A percentile compares a stretch with the other conserved stretches of the same genome.
Evolutionary conservation across 257 asterid species (phyloP).

Genomic region (Fraxinus anomala): DNA sequence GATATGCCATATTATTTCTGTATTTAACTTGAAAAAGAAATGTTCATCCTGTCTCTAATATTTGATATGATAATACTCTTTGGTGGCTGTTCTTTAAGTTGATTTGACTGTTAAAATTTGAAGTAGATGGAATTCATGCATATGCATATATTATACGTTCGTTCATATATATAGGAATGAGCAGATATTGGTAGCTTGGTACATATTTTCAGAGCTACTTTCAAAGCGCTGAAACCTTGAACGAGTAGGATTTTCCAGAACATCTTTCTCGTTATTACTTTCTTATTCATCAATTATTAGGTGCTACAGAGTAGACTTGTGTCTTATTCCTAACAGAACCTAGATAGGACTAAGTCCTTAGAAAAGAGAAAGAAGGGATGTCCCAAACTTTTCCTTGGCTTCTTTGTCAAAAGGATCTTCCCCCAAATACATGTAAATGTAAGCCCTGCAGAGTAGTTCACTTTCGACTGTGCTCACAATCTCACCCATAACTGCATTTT

Average conservation of each 20-base stretch:
- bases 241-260: conserved; percentile 14
- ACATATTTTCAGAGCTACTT: conserved; percentile 25
- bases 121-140: conserved; percentile 13
- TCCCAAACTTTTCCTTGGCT: conserved; percentile 69
- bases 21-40: conserved; percentile 22
- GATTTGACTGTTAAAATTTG: conserved; percentile 6
- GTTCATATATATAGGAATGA: conserved; percentile 17
- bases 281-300: conserved; percentile 42
- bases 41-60: conserved; percentile 19
- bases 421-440: conserved; percentile 60
- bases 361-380: conserved; percentile 53
- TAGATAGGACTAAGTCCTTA: conserved; percentile 36
- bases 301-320: conserved; percentile 28
- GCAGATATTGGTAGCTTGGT: conserved; percentile 22
- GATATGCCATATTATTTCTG: conserved; percentile 20
- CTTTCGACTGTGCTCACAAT: conserved; percentile 64
- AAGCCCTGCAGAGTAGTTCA: conserved; percentile 78
- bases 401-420: conserved; percentile 81
- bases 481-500: conserved; percentile 60
- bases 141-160: conserved; percentile 16
- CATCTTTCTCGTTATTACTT: conserved; percentile 23
- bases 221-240: conserved; percentile 17
- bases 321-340: conserved; percentile 40
- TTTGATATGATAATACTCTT: background rate
- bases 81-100: background rate